Evolutionary conservation across 2,329 filamentous ascomycete species (phyloP).

Genomic region (Cladosporium sp.): DNA sequence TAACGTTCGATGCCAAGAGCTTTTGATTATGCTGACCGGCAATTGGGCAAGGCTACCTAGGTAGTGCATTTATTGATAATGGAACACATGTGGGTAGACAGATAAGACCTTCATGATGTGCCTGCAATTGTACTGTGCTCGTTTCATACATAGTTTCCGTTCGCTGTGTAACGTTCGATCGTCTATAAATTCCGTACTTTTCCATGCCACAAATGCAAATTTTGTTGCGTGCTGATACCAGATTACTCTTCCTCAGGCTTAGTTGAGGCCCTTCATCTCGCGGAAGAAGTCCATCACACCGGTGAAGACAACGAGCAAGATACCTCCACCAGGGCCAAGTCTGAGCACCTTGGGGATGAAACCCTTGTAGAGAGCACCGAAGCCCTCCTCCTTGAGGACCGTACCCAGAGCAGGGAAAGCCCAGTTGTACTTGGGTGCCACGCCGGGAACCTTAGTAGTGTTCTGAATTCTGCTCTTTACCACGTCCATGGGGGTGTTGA

Average conservation of each 20-base stretch:
- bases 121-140: constrained; percentile 9
- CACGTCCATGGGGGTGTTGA: constrained; percentile 96
- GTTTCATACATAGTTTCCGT: constrained; percentile 18
- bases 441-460: constrained; percentile 77
- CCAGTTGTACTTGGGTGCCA: constrained; percentile 96
- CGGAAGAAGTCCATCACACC: constrained; percentile 92
- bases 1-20: constrained; percentile 6
- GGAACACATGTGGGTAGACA: not conserved
- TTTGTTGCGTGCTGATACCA: not conserved
- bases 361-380: constrained; percentile 91
- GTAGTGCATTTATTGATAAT: not conserved
- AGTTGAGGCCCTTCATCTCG: constrained; percentile 55
- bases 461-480: constrained; percentile 99
- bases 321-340: constrained; percentile 69
- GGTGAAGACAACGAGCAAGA: constrained; percentile 84
- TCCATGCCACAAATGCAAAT: constrained; percentile 17
- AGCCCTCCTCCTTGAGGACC: constrained; percentile 91
- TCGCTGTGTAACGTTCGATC: constrained; percentile 7
- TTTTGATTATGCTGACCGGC: not conserved
- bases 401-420: constrained; percentile 84
- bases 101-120: not conserved
- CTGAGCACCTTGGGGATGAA: constrained; percentile 93
- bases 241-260: not conserved
- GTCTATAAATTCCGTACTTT: constrained; percentile 18
- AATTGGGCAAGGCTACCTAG: not conserved